phyloP scores from a whole-genome alignment of 2,329 filamentous ascomycete genomes.

The Trichoderma koningiopsis region DNA sequence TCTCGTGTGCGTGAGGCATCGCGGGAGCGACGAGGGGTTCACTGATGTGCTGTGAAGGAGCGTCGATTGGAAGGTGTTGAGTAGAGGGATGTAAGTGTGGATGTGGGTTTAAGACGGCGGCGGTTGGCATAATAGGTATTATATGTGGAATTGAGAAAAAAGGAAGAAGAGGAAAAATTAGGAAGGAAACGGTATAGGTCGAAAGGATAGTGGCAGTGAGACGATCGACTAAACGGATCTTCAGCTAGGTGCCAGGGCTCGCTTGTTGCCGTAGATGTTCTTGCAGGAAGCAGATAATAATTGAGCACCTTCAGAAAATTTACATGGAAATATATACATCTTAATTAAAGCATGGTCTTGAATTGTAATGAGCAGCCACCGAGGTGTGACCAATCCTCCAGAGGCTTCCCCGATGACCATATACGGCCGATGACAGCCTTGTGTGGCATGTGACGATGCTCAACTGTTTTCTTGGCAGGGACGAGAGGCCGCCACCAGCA shows the following conservation, averaged over 20 bases:
- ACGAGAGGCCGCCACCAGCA: slow-evolving; percentile 6
- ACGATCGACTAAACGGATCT: not conserved
- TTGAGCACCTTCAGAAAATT: not conserved
- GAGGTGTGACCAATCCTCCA: not conserved
- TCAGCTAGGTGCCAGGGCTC: not conserved
- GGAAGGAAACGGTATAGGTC: not conserved
- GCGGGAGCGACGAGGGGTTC: not conserved
- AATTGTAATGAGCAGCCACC: not conserved
- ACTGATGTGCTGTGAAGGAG: not conserved
- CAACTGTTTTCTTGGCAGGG: not conserved
- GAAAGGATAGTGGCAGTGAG: not conserved
- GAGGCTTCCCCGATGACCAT: slow-evolving; percentile 5
- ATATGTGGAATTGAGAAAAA: not conserved
- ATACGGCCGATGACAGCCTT: not conserved
- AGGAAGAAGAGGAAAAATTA: not conserved
- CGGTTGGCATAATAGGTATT: slow-evolving; percentile 10
- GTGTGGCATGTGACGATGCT: slow-evolving; percentile 14
- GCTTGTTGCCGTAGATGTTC: not conserved
- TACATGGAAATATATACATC: not conserved
- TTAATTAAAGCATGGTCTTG: not conserved
- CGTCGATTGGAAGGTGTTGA: not conserved
- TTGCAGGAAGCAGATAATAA: not conserved
- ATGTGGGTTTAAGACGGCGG: not conserved
- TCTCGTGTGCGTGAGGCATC: slow-evolving; percentile 28
- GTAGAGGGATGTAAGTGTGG: not conserved